Base-by-base conservation (phyloP, 345 rosid genomes). In the Lepidium africanum region DNA sequence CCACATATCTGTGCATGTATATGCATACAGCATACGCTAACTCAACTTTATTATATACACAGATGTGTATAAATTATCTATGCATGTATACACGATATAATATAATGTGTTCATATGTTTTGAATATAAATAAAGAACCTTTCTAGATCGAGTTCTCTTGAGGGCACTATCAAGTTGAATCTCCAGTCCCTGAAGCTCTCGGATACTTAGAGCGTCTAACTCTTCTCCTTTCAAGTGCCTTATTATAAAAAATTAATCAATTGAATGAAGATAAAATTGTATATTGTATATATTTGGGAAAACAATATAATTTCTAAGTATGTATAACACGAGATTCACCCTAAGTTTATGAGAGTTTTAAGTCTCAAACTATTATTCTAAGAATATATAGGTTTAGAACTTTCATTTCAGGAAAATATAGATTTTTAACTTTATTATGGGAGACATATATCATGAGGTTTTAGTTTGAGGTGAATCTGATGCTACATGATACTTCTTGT, bases 101-200 rank as follows among this genome's bases (percentile, higher is more conserved):
- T 27, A 38, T 15, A 63, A 21, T 21, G 16, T 38, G 17, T 2
- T 27, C 5, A 5, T 4, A 27, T 27, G 5, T 19, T n/a, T 21
- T 33, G 21, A 10, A 59, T 33, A 49, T 8, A 37, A 6, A 73
- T 10, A 67, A 6, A 30, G 11, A 13, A 87, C 98, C 96, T 86
- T 87, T 79, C 81, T 80, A 49, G 84, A 70, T 75, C 96, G 81
- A n/a, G 83, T 75, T 57, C 85, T 89, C 81, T 82, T 86, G n/a
- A 92, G 92, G 60, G 87, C 83, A 55, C 71, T 78, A 50, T 85
- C 96, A 55, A 92, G 84, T 80, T 92, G 96, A 51, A 86, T 89
- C 78, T 92, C 98, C 65, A 92, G 63, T 56, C 78, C 74, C 25
- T 86, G 98, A 60, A 92, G 88, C 58, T 92, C 93, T 68, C 83